A percentile compares a stretch with the other conserved stretches of the same genome.
These are phyloP conservation scores for Strobilomyces confusus DNA, from an alignment of 768 basidiomycete species.

Conservation along the genomic window DNA sequence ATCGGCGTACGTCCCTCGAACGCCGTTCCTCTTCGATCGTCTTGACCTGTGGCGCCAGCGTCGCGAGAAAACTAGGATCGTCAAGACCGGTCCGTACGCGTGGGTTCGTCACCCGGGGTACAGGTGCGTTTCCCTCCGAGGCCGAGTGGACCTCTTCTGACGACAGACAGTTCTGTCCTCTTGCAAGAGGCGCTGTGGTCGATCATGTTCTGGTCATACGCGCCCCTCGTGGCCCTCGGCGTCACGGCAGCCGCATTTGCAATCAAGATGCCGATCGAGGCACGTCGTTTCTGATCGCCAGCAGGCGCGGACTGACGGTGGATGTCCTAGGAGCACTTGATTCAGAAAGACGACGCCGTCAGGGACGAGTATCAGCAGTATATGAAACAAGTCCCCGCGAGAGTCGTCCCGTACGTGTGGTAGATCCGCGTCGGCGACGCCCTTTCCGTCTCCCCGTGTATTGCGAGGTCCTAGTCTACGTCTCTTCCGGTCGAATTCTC, in stretches of 20 bases:
- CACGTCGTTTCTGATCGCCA: not conserved
- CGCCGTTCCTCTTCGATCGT: too few species aligned
- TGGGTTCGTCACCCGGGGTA: too few species aligned
- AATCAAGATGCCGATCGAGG: conserved; percentile 33
- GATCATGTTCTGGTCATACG: conserved; percentile 33
- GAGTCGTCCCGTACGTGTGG: conserved; percentile 27
- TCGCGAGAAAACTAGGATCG: conserved; percentile 29
- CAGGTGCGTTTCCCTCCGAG: conserved; percentile 13
- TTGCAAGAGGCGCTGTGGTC: conserved; percentile 13
- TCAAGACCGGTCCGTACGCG: conserved; percentile 32
- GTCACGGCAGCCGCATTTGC: conserved; percentile 19
- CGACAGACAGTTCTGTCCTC: conserved; percentile 12
- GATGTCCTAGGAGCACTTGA: conserved; percentile 24
- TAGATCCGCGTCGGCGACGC: conserved; percentile 3
- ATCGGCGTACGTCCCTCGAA: conserved; percentile 18
- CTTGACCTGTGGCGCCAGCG: conserved; percentile 14
- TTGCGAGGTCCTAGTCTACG: too few species aligned
- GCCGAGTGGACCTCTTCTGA: not conserved
- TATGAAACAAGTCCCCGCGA: conserved; percentile 25
- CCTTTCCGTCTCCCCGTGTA: not conserved
- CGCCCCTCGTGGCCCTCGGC: conserved; percentile 20
- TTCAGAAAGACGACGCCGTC: conserved; percentile 18
- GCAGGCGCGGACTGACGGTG: not conserved
- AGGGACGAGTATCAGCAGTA: conserved; percentile 26
- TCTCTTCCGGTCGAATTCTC: too few species aligned